These are phyloP conservation scores for Striga hermonthica DNA, from an alignment of 305 asterid species.

Conservation along the genomic window DNA sequence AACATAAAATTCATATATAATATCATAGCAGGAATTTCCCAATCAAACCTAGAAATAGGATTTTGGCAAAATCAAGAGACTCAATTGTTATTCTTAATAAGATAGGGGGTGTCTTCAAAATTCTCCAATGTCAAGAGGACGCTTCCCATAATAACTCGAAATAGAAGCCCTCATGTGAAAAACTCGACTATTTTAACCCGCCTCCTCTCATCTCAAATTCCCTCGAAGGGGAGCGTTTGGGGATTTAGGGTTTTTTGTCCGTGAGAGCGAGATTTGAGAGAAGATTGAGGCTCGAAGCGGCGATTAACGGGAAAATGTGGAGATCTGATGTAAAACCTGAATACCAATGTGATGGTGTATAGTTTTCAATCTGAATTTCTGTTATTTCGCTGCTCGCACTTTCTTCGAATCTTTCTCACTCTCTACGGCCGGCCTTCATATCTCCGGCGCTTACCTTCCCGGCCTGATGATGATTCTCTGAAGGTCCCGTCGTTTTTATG, in stretches of 20 bases:
- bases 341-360: conserved; percentile 32
- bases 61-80: background rate
- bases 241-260: conserved; percentile 2
- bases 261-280: conserved; percentile 17
- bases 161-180: conserved; percentile 17
- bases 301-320: conserved; percentile 33
- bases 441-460: conserved; percentile 25
- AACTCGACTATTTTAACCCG: conserved; percentile 33
- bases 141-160: background rate
- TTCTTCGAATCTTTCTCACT: conserved; percentile 9
- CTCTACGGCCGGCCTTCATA: conserved; percentile 19
- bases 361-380: conserved; percentile 47
- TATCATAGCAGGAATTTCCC: no score
- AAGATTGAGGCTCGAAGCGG: conserved; percentile 37
- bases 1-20: no score
- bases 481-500: conserved; percentile 24
- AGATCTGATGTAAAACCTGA: conserved; percentile 21
- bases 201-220: conserved; percentile 14
- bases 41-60: no score
- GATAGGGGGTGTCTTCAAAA: conserved; percentile 25
- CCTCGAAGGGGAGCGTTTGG: conserved; percentile 23
- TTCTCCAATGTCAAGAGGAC: background rate
- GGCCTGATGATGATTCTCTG: conserved; percentile 43
- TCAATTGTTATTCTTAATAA: background rate
- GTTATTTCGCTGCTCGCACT: conserved; percentile 35